Evolutionary conservation across 495 filamentous ascomycete genomes (phyloP).

Genomic region (Xylaria palmicola): DNA sequence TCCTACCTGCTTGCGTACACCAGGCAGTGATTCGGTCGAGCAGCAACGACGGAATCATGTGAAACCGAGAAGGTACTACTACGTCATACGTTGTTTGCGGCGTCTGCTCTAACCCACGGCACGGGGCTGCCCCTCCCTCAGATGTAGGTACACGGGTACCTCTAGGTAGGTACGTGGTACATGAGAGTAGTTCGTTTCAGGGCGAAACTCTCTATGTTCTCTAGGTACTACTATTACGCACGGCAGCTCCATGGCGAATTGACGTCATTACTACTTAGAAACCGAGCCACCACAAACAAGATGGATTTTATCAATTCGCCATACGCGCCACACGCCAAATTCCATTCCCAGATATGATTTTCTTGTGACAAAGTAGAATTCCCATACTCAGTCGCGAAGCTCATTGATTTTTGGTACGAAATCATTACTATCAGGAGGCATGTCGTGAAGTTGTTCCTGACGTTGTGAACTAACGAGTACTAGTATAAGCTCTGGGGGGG

Average conservation of each 20-base stretch:
- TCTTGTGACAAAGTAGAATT: background rate
- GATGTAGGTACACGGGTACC: no score
- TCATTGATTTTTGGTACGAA: background rate
- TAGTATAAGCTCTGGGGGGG: background rate
- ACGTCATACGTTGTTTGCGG: conserved; percentile 8
- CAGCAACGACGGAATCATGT: background rate
- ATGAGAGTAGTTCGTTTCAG: background rate
- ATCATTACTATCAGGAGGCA: background rate
- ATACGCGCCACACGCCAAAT: background rate
- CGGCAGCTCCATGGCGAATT: background rate
- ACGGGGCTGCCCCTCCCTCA: no score
- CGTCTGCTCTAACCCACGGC: no score
- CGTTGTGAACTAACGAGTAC: background rate
- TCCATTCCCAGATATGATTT: background rate
- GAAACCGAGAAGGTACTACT: background rate
- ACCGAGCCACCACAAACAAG: background rate
- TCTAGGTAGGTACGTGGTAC: background rate
- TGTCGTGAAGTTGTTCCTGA: background rate
- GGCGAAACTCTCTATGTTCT: no score
- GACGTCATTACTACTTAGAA: no score
- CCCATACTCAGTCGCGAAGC: background rate
- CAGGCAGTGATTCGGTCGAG: background rate
- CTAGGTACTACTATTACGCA: no score
- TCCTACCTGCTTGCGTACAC: no score
- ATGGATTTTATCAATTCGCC: background rate